Evolutionary conservation across 2,329 filamentous ascomycete species (phyloP), one percentile per base, ranked within the genome.

Genomic region (Stachybotrys chartarum): DNA sequence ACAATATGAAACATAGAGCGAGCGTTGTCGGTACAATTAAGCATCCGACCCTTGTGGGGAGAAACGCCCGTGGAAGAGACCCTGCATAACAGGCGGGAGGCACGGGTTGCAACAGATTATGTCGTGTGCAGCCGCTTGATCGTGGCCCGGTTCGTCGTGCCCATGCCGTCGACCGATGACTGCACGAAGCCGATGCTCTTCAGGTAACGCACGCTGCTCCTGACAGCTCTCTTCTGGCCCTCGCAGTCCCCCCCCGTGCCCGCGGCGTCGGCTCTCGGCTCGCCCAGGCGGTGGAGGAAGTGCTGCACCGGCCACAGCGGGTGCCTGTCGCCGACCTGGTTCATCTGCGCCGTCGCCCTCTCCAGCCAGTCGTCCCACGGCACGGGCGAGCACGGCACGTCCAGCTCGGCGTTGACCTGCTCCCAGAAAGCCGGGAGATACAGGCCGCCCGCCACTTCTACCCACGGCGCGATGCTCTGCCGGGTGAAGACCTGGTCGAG

Each of bases 151-250:
- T 35, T 5, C n/a, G 12, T 51, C 5, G 49, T 16, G 11, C 49
- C 49, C 18, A 51, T 32, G 16, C 12, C 30, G 10, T 51, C 49
- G 24, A n/a, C 30, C 5, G 49, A 51, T 2, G 49, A 52, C 32
- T 48, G 51, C 84, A 94, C 53, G 35, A 60, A 60, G 3, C 52
- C 56, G 30, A 61, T 54, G 11, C 52, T 46, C 45, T 44, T 52
- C 14, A 60, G 54, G 51, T 58, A 59, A 1, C 52, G 39, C 30
- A 59, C 52, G 51, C 58, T 61, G 35, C 54, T 54, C 17, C 56
- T 51, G 5, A 61, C 32, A 3, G 54, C 57, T 12, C 17, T 30
- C 4, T 47, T 14, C 4, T 55, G 52, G 8, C 24, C n/a, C 12
- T n/a, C 30, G 16, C 30, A 32, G 8, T 51, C 49, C n/a, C 56